Conservation (phyloP, 2,329 filamentous ascomycete genomes). For the Boeremia lycopersici region DNA sequence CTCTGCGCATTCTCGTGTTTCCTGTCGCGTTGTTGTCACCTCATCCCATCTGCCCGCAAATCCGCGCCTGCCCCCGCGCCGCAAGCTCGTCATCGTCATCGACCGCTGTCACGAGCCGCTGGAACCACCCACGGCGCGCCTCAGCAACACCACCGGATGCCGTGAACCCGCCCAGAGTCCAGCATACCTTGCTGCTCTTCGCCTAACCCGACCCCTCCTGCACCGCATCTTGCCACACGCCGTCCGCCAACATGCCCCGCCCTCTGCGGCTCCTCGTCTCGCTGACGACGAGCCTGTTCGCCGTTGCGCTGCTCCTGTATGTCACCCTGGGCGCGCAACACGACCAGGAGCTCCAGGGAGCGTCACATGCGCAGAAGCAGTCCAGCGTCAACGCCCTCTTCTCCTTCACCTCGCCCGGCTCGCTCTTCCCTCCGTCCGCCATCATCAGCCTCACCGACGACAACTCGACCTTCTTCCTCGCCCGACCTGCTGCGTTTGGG, state of each 20-base stretch:
- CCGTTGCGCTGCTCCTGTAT: conserved; percentile 53
- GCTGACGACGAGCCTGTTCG: conserved; percentile 50
- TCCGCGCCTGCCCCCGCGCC: conserved; percentile 10
- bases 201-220: not conserved
- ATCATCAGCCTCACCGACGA: conserved; percentile 97
- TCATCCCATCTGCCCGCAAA: conserved; percentile 3
- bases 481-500: conserved; percentile 91
- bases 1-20: not conserved
- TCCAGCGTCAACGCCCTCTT: conserved; percentile 51
- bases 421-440: conserved; percentile 91
- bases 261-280: conserved; percentile 48
- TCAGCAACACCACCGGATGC: conserved; percentile 12
- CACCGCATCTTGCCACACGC: conserved; percentile 8
- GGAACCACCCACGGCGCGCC: conserved; percentile 3
- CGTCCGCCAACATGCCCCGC: conserved; percentile 41
- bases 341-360: conserved; percentile 23
- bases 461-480: conserved; percentile 96
- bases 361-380: conserved; percentile 34
- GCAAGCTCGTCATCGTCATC: conserved; percentile 17
- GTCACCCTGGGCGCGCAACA: conserved; percentile 36
- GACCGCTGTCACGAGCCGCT: conserved; percentile 15
- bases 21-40: conserved; percentile 8
- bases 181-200: conserved; percentile 34
- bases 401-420: conserved; percentile 67
- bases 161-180: conserved; percentile 14